These are phyloP conservation scores for Pythium rhizo-oryzae DNA, from an alignment of 352 stramenopile species.

Conservation along the genomic window DNA sequence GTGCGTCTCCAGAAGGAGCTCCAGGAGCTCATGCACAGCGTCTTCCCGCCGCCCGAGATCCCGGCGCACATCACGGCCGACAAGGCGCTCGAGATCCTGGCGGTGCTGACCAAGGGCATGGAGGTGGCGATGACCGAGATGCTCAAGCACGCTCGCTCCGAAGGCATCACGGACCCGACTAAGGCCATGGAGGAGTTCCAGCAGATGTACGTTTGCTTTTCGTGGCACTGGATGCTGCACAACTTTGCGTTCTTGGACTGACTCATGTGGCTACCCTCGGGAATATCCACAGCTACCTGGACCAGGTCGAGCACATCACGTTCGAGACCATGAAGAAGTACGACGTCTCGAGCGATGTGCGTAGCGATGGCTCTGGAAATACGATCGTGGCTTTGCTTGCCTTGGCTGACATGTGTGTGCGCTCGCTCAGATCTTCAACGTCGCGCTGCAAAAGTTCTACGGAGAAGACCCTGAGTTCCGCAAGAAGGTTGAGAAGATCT, in stretches of 20 bases:
- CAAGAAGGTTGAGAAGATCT: conserved; percentile 70
- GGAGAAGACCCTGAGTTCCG: conserved; percentile 65
- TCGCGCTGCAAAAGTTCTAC: conserved; percentile 72
- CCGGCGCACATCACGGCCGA: conserved; percentile 71
- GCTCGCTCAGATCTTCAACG: conserved; percentile 54
- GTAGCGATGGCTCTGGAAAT: neutral
- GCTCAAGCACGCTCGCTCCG: conserved; percentile 62
- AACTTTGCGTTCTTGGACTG: too few species aligned
- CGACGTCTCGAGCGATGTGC: conserved; percentile 64
- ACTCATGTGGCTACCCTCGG: neutral
- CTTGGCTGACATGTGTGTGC: neutral
- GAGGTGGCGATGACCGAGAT: conserved; percentile 81
- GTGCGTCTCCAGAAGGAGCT: conserved; percentile 65
- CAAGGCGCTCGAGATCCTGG: conserved; percentile 68
- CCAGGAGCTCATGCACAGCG: conserved; percentile 72
- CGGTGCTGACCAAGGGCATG: conserved; percentile 70
- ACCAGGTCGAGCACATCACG: conserved; percentile 75
- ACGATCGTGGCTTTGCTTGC: neutral
- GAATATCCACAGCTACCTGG: conserved; percentile 40
- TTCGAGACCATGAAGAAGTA: conserved; percentile 66
- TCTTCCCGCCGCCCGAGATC: conserved; percentile 66
- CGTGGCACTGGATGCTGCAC: neutral
- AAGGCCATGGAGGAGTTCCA: conserved; percentile 83
- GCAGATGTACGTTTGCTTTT: conserved; percentile 42
- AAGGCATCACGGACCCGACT: conserved; percentile 70